Evolutionary conservation across 371 early-diverging fungal species (phyloP).

Genomic region (Saksenaea oblongispora): DNA sequence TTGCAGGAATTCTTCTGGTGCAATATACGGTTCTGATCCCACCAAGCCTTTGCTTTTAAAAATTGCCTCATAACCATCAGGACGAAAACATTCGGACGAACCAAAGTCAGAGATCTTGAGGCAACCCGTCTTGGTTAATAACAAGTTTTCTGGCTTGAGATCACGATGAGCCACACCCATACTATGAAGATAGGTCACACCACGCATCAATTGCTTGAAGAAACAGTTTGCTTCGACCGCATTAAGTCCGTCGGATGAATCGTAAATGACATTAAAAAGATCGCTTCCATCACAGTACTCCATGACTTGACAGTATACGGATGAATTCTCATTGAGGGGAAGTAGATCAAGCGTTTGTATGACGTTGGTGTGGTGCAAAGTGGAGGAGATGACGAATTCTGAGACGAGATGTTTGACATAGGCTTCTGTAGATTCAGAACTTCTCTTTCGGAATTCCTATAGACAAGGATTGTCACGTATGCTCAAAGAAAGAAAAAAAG

Average conservation of each 20-base stretch:
- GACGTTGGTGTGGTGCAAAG: slow-evolving; percentile 67
- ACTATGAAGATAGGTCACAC: slow-evolving; percentile 52
- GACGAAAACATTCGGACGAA: slow-evolving; percentile 43
- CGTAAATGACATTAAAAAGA: slow-evolving; percentile 55
- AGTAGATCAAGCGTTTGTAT: slow-evolving; percentile 74
- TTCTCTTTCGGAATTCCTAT: slow-evolving; percentile 63
- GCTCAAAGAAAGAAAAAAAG: background rate
- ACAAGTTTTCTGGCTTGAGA: slow-evolving; percentile 78
- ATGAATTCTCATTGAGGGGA: slow-evolving; percentile 53
- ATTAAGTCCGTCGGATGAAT: slow-evolving; percentile 68
- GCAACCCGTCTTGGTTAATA: slow-evolving; percentile 78
- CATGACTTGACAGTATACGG: slow-evolving; percentile 68
- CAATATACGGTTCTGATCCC: slow-evolving; percentile 63
- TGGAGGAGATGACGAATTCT: slow-evolving; percentile 72
- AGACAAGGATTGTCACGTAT: slow-evolving; percentile 15
- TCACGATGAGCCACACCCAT: slow-evolving; percentile 67
- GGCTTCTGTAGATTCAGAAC: slow-evolving; percentile 54
- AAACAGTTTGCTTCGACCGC: slow-evolving; percentile 50
- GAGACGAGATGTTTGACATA: slow-evolving; percentile 68
- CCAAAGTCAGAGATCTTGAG: slow-evolving; percentile 92
- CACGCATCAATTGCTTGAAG: slow-evolving; percentile 60
- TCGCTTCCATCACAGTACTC: slow-evolving; percentile 73
- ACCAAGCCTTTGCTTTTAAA: slow-evolving; percentile 40
- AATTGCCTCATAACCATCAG: slow-evolving; percentile 26
- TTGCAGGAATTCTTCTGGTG: slow-evolving; percentile 49